Evolutionary conservation across 441 rosid species (phyloP).

Genomic region (Macaranga tanarius): DNA sequence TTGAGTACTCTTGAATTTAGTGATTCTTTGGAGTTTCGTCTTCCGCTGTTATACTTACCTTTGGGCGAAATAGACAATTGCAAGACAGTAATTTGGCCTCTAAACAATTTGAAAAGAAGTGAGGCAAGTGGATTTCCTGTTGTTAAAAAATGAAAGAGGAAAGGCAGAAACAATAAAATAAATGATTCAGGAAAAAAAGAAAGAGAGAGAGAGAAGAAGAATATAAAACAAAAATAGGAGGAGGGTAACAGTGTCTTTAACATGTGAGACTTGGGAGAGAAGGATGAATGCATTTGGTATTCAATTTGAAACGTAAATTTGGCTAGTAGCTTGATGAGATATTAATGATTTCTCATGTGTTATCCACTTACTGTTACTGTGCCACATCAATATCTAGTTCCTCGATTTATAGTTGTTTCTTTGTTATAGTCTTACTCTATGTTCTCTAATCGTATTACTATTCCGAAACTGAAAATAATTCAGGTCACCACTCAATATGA

Average conservation of each 20-base stretch:
- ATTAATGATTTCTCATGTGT: constrained; percentile 5
- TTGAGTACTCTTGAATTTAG: background rate
- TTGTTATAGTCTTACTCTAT: background rate
- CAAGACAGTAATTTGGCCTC: background rate
- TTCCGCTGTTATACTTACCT: background rate
- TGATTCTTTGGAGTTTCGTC: background rate
- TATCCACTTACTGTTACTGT: background rate
- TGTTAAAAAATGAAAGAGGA: background rate
- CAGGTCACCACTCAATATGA: constrained; percentile 61
- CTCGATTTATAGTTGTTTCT: background rate
- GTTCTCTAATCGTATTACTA: constrained; percentile 17
- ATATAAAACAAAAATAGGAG: background rate
- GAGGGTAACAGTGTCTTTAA: background rate
- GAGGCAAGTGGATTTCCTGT: no score
- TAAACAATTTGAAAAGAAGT: no score
- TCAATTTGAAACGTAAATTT: background rate
- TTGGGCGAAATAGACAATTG: background rate
- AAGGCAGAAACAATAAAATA: background rate
- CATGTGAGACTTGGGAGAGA: background rate
- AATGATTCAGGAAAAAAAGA: background rate
- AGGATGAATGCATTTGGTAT: background rate
- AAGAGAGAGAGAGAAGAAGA: background rate
- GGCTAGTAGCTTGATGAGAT: constrained; percentile 3
- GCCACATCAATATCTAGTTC: constrained; percentile 3
- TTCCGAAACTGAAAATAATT: constrained; percentile 17